Percentiles rank a stretch among this genome's conserved stretches.
phyloP scores from a whole-genome alignment of 1,284 basidiomycete genomes.

The Leccinum proliferum region DNA sequence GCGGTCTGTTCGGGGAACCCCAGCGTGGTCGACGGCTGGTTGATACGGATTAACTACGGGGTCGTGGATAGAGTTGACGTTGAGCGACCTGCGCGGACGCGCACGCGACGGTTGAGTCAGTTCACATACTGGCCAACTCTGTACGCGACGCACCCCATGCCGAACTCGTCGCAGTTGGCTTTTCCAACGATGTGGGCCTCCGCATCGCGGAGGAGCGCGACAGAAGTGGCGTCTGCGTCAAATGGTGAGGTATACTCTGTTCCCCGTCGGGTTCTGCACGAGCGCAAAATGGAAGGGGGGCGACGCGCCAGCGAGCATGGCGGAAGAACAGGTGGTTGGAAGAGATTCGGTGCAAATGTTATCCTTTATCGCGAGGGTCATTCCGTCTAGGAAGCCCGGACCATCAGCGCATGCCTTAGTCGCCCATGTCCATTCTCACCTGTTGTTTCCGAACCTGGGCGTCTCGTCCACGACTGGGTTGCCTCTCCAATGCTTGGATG shows the following conservation, averaged over 20 bases:
- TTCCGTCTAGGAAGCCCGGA: conserved; percentile 16
- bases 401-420: background rate
- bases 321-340: conserved; percentile 78
- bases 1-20: conserved; percentile 14
- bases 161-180: conserved; percentile 97
- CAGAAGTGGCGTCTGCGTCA: conserved; percentile 72
- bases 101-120: background rate
- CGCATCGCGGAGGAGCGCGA: conserved; percentile 52
- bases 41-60: conserved; percentile 74
- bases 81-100: conserved; percentile 54
- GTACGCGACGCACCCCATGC: conserved; percentile 76
- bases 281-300: background rate
- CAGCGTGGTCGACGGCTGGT: conserved; percentile 13
- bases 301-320: conserved; percentile 58
- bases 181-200: conserved; percentile 83
- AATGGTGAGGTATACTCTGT: conserved; percentile 76
- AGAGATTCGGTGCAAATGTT: conserved; percentile 71
- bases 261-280: background rate
- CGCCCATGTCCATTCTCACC: conserved; percentile 35
- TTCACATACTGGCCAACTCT: background rate
- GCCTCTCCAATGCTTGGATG: conserved; percentile 74
- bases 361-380: conserved; percentile 75
- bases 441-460: conserved; percentile 82
- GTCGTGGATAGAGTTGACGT: conserved; percentile 65
- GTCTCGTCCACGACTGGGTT: conserved; percentile 68